Conservation (phyloP, 331 rosid genomes). For the Ulmus americana region DNA sequence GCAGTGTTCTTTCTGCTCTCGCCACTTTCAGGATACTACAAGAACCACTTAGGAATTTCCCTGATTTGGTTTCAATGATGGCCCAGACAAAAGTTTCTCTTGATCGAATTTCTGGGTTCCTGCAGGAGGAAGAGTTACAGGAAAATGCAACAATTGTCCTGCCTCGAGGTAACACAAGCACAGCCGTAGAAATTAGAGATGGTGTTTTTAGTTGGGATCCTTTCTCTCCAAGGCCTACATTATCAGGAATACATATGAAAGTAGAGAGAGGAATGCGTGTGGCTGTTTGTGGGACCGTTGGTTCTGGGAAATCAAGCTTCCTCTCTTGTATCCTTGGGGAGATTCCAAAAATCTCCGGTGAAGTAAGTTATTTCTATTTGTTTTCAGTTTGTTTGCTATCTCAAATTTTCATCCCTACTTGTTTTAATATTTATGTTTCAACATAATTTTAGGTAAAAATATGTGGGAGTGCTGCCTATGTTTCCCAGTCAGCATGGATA, state of each 20-base stretch:
- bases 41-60: constrained; percentile 97
- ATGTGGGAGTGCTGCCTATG: constrained; percentile 88
- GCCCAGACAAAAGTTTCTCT: constrained; percentile 99
- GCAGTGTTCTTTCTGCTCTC: constrained; percentile 93
- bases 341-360: constrained; percentile 84
- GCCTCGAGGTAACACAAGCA: constrained; percentile 62
- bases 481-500: constrained; percentile 94
- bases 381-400: constrained; percentile 15
- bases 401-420: constrained; percentile 10
- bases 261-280: constrained; percentile 85
- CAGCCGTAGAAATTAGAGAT: constrained; percentile 67
- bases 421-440: constrained; percentile 14
- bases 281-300: constrained; percentile 95
- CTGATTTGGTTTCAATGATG: constrained; percentile 96
- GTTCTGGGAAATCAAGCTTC: constrained; percentile 92
- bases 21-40: constrained; percentile 99
- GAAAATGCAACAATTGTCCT: constrained; percentile 77
- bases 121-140: constrained; percentile 87
- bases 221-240: constrained; percentile 61
- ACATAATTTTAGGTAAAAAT: constrained; percentile 56
- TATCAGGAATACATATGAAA: constrained; percentile 69
- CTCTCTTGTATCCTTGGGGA: constrained; percentile 96
- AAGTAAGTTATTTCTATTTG: constrained; percentile 56
- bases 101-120: constrained; percentile 82
- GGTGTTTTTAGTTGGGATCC: constrained; percentile 81